Conservation (phyloP, 83 land plant genomes). For the Diphasiastrum complanatum region DNA sequence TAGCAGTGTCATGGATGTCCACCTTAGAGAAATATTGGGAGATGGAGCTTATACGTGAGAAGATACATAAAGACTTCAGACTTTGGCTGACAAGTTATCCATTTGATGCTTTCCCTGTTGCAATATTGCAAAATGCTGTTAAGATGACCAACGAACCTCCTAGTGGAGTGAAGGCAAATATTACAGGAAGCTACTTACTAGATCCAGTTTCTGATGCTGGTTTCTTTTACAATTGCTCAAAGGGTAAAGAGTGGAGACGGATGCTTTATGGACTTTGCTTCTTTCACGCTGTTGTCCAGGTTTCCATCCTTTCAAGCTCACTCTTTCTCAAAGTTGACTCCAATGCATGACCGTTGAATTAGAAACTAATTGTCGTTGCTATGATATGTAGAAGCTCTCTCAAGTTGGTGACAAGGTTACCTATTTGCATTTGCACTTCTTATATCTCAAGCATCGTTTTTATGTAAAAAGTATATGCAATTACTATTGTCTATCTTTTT, state of each 20-base stretch:
- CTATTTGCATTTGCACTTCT: too few relatives aligned
- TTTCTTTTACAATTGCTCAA: conserved; percentile 28
- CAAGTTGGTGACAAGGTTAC: too few relatives aligned
- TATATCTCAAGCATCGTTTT: too few relatives aligned
- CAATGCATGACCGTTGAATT: too few relatives aligned
- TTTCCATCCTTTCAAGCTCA: conserved; percentile 1
- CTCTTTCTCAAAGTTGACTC: background rate
- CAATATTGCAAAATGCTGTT: conserved; percentile 33
- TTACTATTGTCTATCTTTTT: too few relatives aligned
- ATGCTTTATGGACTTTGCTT: conserved; percentile 41
- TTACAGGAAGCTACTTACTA: conserved; percentile 32
- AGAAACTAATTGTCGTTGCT: too few relatives aligned
- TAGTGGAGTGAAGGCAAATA: conserved; percentile 31
- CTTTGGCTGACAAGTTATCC: conserved; percentile 43
- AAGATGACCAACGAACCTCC: conserved; percentile 44
- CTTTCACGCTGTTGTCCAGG: conserved; percentile 38
- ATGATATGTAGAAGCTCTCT: too few relatives aligned
- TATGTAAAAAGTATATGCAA: too few relatives aligned
- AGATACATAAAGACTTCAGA: conserved; percentile 21
- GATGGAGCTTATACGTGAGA: conserved; percentile 25
- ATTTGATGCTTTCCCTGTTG: conserved; percentile 33
- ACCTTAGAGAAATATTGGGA: conserved; percentile 30
- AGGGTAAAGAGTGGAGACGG: conserved; percentile 27
- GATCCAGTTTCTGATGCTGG: conserved; percentile 32
- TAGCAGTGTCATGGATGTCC: conserved; percentile 31